A percentile compares a stretch with the other conserved stretches of the same genome.
Conservation (phyloP, 257 asterid species). For the Cynanchum wilfordii region DNA sequence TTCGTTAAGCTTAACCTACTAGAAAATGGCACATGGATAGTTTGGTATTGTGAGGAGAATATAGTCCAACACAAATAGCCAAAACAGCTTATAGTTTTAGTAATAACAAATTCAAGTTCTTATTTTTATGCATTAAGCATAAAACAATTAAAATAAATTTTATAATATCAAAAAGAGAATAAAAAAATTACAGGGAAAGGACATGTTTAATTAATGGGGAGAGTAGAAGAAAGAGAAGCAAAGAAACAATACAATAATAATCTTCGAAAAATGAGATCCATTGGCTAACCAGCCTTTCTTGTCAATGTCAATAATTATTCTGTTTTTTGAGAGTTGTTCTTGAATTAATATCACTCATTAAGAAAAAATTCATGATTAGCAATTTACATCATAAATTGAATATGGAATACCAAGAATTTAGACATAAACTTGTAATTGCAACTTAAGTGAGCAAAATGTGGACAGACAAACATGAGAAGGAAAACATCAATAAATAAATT, state of each 20-base stretch:
- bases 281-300: conserved; percentile 73
- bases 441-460: neutral
- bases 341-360: conserved; percentile 87
- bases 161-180: neutral
- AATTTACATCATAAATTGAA: conserved; percentile 6
- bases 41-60: neutral
- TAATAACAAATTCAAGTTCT: neutral
- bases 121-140: neutral
- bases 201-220: neutral
- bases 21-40: neutral
- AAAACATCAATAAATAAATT: neutral
- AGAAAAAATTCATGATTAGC: conserved; percentile 1
- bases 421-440: neutral
- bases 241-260: neutral
- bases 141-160: neutral
- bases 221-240: neutral
- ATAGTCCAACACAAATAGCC: neutral
- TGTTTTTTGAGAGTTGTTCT: conserved; percentile 95
- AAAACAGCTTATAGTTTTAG: neutral
- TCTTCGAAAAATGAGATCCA: neutral
- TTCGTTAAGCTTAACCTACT: neutral
- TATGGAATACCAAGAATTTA: neutral
- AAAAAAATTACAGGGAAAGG: neutral
- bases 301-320: conserved; percentile 89
- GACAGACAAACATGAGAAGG: neutral